Base-by-base conservation (phyloP, 495 filamentous ascomycete genomes). In the Neurospora sp. region DNA sequence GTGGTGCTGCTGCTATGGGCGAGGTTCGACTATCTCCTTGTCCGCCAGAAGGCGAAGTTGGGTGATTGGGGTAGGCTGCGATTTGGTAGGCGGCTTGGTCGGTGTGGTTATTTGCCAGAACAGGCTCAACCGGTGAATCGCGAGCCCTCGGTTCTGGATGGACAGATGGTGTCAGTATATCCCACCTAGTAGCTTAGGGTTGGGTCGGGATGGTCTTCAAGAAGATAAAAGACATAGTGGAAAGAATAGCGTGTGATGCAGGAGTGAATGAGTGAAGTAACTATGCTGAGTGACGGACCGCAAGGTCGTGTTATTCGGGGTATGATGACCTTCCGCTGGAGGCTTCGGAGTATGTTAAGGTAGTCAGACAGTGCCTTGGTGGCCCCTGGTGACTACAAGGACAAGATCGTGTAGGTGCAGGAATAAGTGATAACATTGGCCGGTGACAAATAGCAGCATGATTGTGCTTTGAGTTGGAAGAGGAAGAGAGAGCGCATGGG, bases 71-170 rank as follows among this genome's bases (percentile, higher is more conserved):
- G 72, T 73, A 79, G 69, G 28, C 38, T 7, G 71, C 34, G 42
- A 36, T 73, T 48, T 74, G 24, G 70, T 78, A 77, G 62, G 72
- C 43, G 69, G 71, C n/a, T 37, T 80, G 76, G 15, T 74, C 76
- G 43, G 54, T 54, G 70, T 75, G 74, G 45, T 73, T 76, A 72
- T 73, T 78, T 28, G 73, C 62, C 62, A 78, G 69, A 48, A 70
- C 43, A 34, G 76, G 45, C n/a, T 45, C 77, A 62, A 34, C 66
- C 24, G 77, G 59, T 62, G 71, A 70, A 45, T 78, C 77, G 62
- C 73, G 75, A 75, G 79, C 74, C 66, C 70, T 48, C n/a, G 74
- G 73, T 73, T 81, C 80, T 81, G 69, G n/a, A 71, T 39, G 54
- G 28, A 69, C 8, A 66, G 42, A 45, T 40, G 15, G 31, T 5